These are phyloP conservation scores for Drechslerella stenobrocha DNA, from an alignment of 2,329 filamentous ascomycete species.

Conservation along the genomic window DNA sequence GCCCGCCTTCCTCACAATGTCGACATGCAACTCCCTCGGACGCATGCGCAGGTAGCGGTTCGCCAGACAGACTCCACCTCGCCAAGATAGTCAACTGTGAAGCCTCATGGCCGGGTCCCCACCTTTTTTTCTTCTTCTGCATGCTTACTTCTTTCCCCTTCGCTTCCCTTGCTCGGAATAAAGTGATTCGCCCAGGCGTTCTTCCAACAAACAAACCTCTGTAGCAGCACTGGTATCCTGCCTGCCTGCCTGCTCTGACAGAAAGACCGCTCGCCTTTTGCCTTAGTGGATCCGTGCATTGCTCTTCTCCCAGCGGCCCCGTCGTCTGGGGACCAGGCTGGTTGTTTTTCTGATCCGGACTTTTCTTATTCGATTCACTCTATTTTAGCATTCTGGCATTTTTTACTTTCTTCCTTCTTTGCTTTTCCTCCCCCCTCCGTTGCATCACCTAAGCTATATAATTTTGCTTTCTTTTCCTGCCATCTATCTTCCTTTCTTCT, in stretches of 20 bases:
- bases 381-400: conserved; percentile 27
- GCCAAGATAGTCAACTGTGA: too few relatives aligned
- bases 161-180: conserved; percentile 49
- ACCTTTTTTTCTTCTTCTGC: conserved; percentile 37
- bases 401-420: conserved; percentile 34
- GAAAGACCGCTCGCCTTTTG: conserved; percentile 2
- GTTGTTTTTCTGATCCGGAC: conserved; percentile 46
- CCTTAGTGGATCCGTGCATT: conserved; percentile 30
- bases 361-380: conserved; percentile 46
- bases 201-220: conserved; percentile 9
- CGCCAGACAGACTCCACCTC: conserved; percentile 3
- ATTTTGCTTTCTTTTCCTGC: conserved; percentile 49
- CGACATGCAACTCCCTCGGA: too few relatives aligned
- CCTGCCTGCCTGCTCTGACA: background rate
- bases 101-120: conserved; percentile 43
- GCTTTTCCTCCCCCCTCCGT: conserved; percentile 35
- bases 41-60: background rate
- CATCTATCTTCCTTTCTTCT: conserved; percentile 47
- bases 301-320: conserved; percentile 45
- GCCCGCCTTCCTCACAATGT: too few relatives aligned
- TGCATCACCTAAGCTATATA: conserved; percentile 38
- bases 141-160: conserved; percentile 38
- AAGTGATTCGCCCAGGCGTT: conserved; percentile 48
- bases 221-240: too few relatives aligned
- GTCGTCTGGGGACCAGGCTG: conserved; percentile 48